Evolutionary conservation across 176 grass and related monocot genomes (phyloP), one percentile per base, ranked within the genome.

Genomic region (Alloteropsis semialata): DNA sequence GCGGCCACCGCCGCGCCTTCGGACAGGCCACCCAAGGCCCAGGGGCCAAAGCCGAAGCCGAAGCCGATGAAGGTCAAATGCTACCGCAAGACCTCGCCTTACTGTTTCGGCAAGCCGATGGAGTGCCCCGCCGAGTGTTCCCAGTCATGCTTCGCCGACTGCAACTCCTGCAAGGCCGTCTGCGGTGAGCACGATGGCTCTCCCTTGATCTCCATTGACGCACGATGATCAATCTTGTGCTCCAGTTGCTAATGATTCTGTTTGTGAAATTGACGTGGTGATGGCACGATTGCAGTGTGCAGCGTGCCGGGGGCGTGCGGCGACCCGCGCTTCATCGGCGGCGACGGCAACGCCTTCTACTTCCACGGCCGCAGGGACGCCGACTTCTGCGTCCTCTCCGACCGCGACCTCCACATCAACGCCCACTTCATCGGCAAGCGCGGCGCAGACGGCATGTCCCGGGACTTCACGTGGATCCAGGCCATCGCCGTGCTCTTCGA

Each of bases 391-490:
- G 24, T 85, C 54, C 18, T 78, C 49, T 85, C 83, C 74, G 83
- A 85, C 74, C 8, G 62, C 19, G 14, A 70, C 64, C 74, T 85
- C 3, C 83, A 85, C 62, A 78, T 85, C 75, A 85, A 85, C 74
- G 74, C 74, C 38, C 83, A 85, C 62, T 78, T 85, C 74, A 78
- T 85, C 65, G 83, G 83, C 74, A 78, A 77, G 50, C 72, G 74
- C 24, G 67, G 78, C 74, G 34, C 59, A 74, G 5, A 4, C 45
- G 34, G 34, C 74, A 78, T 77, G 74, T 59, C 8, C 83, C 83
- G 74, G 12, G 83, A 85, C 74, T 85, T 85, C 74, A 85, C 83
- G 9, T 85, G 83, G 83, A 65, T 86, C 38, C 72, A 85, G 24
- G 71, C 72, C 58, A 17, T 85, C 60, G 72, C 30, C 62, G 34